Evolutionary conservation across 75 land plant species (phyloP), one percentile per base, ranked within the genome.

Genomic region (Sequoiadendron giganteum): DNA sequence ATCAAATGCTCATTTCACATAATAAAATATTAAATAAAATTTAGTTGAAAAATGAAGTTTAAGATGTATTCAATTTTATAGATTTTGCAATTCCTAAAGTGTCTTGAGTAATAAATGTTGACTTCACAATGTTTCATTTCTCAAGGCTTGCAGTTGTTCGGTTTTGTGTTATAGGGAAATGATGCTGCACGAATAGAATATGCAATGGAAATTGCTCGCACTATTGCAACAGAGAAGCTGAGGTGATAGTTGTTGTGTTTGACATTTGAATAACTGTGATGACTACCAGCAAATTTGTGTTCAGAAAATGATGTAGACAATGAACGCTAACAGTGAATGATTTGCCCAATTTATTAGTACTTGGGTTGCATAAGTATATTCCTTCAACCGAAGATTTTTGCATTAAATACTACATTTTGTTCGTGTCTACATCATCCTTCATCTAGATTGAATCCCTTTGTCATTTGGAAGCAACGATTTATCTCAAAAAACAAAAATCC

Each of bases 111-210:
- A 21, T 6, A 43, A 3, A 16, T 2, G n/a, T 13, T 72, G 47
- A 39, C 39, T 70, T 86, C 5, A 13, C 55, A 54, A 10, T 28
- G 34, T 45, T 72, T 78, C 19, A 14, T 18, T 30, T 68, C 43
- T 72, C 40, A 34, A 68, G n/a, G 42, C 11, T 86, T 52, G 15
- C 16, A 52, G n/a, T 75, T 36, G 19, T 7, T 79, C 75, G 39
- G 48, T 70, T 75, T 39, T 39, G 15, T 79, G 14, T 75, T 42
- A 39, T 86, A 96, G 97, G 97, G 94, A 65, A 93, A 89, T 15
- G 91, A 96, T 93, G 94, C 94, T 40, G 88, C 96, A 8, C 86
- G 90, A 55, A 49, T 94, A 16, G 87, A 92, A 70, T 93, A 92
- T 87, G 97, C 97, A 34, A 84, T 96, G 88, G 84, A 90, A 36